phyloP scores from a whole-genome alignment of 1,284 basidiomycete species.

The Inonotus obliquus region DNA sequence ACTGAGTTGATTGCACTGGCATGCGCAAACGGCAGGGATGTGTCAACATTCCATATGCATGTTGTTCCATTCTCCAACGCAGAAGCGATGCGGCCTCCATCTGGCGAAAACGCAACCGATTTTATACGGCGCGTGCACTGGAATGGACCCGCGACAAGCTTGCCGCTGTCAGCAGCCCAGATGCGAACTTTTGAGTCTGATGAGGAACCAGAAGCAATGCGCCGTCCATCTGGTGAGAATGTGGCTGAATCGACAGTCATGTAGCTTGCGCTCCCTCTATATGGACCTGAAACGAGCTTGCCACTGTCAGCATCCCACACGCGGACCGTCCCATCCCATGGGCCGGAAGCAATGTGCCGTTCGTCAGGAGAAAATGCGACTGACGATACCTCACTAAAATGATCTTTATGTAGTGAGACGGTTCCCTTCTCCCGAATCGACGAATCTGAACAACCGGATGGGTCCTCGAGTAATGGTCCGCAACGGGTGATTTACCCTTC shows the following conservation, averaged over 20 bases:
- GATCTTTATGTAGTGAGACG: not conserved
- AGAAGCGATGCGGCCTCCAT: not conserved
- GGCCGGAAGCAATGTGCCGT: no score
- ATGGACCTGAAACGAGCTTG: not conserved
- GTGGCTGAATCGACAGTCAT: not conserved
- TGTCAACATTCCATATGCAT: no score
- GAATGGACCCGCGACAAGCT: not conserved
- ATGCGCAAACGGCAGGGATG: no score
- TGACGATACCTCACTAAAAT: no score
- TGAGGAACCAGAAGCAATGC: not conserved
- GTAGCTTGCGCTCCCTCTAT: not conserved
- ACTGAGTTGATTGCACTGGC: no score
- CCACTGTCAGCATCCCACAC: no score
- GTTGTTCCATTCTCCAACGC: not conserved
- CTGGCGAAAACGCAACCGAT: not conserved
- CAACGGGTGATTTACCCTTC: not conserved
- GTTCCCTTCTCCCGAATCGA: not conserved
- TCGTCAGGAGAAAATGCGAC: no score
- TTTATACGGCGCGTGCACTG: no score
- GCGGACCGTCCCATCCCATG: no score
- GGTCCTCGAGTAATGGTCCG: not conserved
- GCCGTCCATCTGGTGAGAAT: not conserved
- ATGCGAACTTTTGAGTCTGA: slow-evolving; percentile 1
- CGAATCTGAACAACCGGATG: not conserved
- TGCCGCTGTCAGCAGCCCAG: slow-evolving; percentile 11